Percentiles rank a stretch among this genome's conserved stretches.
Evolutionary conservation across 2,329 filamentous ascomycete species (phyloP).

Genomic region (Epicoccum nigrum): DNA sequence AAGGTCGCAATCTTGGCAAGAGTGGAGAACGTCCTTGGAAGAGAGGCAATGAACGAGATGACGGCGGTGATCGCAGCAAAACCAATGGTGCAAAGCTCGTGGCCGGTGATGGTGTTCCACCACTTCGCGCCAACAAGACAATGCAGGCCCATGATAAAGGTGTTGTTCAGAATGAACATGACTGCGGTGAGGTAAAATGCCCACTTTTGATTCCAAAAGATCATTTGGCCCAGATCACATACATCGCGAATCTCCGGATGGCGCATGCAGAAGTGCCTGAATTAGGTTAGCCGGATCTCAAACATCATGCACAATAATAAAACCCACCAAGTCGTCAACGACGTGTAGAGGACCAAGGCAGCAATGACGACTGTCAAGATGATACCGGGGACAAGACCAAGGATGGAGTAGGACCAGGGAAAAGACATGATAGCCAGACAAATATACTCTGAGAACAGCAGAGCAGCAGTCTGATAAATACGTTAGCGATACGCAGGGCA

Average conservation of each 20-base stretch:
- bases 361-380: constrained; percentile 84
- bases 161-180: constrained; percentile 95
- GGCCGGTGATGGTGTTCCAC: constrained; percentile 83
- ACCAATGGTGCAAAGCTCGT: constrained; percentile 75
- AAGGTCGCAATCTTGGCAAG: constrained; percentile 79
- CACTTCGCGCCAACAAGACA: constrained; percentile 86
- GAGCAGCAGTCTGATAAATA: constrained; percentile 70
- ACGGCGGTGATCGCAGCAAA: constrained; percentile 77
- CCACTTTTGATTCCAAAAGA: constrained; percentile 85
- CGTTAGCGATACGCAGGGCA: constrained; percentile 16
- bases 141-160: constrained; percentile 84
- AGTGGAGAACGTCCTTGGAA: constrained; percentile 83
- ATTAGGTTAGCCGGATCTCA: constrained; percentile 13
- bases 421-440: constrained; percentile 95
- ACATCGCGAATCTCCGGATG: constrained; percentile 92
- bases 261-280: constrained; percentile 85
- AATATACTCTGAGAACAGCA: constrained; percentile 95
- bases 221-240: constrained; percentile 93
- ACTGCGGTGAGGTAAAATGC: constrained; percentile 71
- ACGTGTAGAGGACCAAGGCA: constrained; percentile 81
- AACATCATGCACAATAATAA: background rate
- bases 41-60: constrained; percentile 77
- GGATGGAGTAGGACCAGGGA: constrained; percentile 86
- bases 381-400: constrained; percentile 84
- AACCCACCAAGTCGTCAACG: constrained; percentile 65